Conservation (phyloP, 495 filamentous ascomycete genomes). For the Schizothecium vesticola region DNA sequence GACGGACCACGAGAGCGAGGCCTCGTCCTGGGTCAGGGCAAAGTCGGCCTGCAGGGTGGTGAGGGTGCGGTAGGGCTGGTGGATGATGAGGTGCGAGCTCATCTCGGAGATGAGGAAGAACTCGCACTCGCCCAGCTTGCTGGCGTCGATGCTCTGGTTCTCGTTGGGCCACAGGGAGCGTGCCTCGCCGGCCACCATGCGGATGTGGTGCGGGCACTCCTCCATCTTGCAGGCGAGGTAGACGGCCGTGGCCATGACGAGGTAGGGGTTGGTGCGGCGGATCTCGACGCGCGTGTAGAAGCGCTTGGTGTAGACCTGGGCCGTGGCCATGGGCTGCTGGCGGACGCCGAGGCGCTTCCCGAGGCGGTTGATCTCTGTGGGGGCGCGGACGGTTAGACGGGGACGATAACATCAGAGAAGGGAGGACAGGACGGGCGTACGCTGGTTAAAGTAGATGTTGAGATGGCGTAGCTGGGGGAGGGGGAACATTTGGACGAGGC, state of each 20-base stretch:
- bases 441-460: conserved; percentile 87
- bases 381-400: not conserved
- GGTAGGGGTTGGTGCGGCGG: conserved; percentile 87
- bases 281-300: conserved; percentile 92
- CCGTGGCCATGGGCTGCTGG: conserved; percentile 91
- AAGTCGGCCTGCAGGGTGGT: conserved; percentile 66
- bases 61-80: conserved; percentile 94
- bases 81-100: conserved; percentile 88
- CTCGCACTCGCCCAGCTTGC: conserved; percentile 91
- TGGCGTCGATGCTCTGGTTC: conserved; percentile 71
- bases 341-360: conserved; percentile 72
- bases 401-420: not conserved
- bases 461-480: conserved; percentile 76
- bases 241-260: conserved; percentile 82
- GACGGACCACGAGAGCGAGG: conserved; percentile 71
- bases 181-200: conserved; percentile 78
- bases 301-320: conserved; percentile 87
- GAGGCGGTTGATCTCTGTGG: conserved; percentile 70
- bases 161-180: conserved; percentile 88
- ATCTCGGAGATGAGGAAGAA: conserved; percentile 94
- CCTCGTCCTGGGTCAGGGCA: conserved; percentile 69
- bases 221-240: conserved; percentile 99
- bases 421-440: conserved; percentile 45
- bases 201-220: conserved; percentile 94
- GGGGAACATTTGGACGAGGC: conserved; percentile 67